Evolutionary conservation across 352 stramenopile genomes (phyloP).

Genomic region (Globisporangium nunn): DNA sequence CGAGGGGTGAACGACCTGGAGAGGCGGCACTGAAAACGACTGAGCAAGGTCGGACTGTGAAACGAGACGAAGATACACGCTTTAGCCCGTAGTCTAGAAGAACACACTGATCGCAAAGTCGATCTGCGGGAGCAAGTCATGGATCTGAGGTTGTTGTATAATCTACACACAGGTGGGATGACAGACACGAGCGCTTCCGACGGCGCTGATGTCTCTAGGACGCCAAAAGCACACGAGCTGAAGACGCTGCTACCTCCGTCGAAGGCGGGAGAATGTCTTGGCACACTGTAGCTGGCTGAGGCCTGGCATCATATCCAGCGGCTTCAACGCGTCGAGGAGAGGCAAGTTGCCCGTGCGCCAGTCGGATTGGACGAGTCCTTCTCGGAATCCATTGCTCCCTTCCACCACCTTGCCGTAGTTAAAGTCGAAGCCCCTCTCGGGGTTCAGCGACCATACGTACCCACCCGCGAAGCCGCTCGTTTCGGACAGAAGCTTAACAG

Average conservation of each 20-base stretch:
- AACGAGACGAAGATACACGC: too few relatives aligned
- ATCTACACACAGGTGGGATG: background rate
- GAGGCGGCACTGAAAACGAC: too few relatives aligned
- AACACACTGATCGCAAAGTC: too few relatives aligned
- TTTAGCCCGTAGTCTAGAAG: too few relatives aligned
- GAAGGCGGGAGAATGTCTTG: slow-evolving; percentile 8
- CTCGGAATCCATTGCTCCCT: slow-evolving; percentile 27
- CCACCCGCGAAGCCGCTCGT: slow-evolving; percentile 36
- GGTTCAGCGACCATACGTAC: slow-evolving; percentile 73
- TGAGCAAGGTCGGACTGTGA: too few relatives aligned
- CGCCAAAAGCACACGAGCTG: background rate
- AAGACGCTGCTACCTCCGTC: background rate
- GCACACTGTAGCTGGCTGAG: slow-evolving; percentile 52
- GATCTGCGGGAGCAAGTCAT: too few relatives aligned
- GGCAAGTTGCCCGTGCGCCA: slow-evolving; percentile 48
- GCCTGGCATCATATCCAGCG: slow-evolving; percentile 46
- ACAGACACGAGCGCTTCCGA: slow-evolving; percentile 3
- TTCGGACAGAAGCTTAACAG: slow-evolving; percentile 47
- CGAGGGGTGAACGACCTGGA: too few relatives aligned
- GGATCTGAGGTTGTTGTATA: too few relatives aligned
- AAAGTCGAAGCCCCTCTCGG: slow-evolving; percentile 62
- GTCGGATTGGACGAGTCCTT: slow-evolving; percentile 46
- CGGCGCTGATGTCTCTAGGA: slow-evolving; percentile 1
- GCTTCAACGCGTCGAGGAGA: slow-evolving; percentile 31
- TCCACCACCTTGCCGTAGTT: slow-evolving; percentile 29